phyloP scores from a whole-genome alignment of 2,329 filamentous ascomycete species.

The Ophiostoma novo-ulmi region DNA sequence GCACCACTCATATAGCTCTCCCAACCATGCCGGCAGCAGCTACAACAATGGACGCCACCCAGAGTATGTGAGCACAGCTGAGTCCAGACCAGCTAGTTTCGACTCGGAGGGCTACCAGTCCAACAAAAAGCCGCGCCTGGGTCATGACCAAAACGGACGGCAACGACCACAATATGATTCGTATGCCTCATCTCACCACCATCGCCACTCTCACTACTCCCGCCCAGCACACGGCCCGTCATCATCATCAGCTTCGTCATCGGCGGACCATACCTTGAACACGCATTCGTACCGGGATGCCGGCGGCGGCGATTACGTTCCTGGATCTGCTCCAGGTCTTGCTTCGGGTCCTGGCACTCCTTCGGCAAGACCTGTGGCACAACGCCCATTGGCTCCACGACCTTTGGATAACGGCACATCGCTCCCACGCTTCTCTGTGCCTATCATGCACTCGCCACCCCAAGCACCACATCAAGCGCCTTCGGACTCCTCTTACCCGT shows the following conservation, averaged over 20 bases:
- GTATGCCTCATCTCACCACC: not conserved
- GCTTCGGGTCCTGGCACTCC: not conserved
- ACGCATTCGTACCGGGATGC: not conserved
- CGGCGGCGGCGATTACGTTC: not conserved
- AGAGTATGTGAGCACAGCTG: not conserved
- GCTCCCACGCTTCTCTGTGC: not conserved
- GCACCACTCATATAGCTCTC: not conserved
- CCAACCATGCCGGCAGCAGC: not conserved
- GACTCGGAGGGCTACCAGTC: not conserved
- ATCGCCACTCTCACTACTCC: not conserved
- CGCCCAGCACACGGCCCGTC: not conserved
- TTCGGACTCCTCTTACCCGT: not conserved
- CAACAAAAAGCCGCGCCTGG: not conserved
- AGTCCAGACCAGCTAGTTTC: not conserved
- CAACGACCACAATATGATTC: not conserved
- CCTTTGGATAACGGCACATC: not conserved
- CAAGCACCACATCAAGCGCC: not conserved
- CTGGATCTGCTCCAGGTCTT: not conserved
- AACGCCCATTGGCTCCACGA: not conserved
- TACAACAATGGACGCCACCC: not conserved
- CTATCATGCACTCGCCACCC: not conserved
- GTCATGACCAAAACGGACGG: not conserved
- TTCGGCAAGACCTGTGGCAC: not conserved
- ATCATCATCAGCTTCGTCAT: not conserved
- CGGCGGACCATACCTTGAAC: not conserved